Conservation (phyloP, 768 basidiomycete genomes). For the Cyathus striatus region DNA sequence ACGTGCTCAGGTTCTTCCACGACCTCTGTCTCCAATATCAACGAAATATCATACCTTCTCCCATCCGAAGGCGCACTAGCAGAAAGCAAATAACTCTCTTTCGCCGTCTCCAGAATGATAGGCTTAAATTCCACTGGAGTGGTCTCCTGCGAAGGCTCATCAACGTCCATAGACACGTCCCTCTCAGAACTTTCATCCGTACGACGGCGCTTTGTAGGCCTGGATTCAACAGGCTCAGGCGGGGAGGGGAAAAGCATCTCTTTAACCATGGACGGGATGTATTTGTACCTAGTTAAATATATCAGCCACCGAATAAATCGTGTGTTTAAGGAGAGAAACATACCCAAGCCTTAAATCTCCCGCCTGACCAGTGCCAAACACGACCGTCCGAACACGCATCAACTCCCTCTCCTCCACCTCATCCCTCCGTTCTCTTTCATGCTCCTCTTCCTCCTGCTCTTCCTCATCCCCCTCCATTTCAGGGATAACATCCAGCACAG, state of each 20-base stretch:
- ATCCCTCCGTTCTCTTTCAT: slow-evolving; percentile 18
- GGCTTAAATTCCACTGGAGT: neutral
- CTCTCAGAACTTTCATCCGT: slow-evolving; percentile 11
- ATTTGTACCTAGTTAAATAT: slow-evolving; percentile 41
- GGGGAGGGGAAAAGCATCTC: slow-evolving; percentile 38
- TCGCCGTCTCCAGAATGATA: slow-evolving; percentile 34
- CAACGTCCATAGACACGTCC: slow-evolving; percentile 19
- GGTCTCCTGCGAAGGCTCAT: slow-evolving; percentile 3
- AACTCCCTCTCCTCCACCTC: slow-evolving; percentile 29
- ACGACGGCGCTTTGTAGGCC: slow-evolving; percentile 30
- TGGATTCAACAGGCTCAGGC: slow-evolving; percentile 9
- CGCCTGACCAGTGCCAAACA: slow-evolving; percentile 37
- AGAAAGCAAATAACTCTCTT: slow-evolving; percentile 34
- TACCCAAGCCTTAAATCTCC: slow-evolving; percentile 41
- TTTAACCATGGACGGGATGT: slow-evolving; percentile 36
- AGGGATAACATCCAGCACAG: slow-evolving; percentile 32
- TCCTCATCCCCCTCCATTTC: slow-evolving; percentile 29
- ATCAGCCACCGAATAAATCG: neutral
- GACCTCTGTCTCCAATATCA: slow-evolving; percentile 29
- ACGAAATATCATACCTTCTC: slow-evolving; percentile 30
- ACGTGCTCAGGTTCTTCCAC: slow-evolving; percentile 8
- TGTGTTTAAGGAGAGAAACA: slow-evolving; percentile 10
- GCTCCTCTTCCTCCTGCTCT: no score
- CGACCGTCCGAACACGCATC: slow-evolving; percentile 41
- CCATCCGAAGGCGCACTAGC: slow-evolving; percentile 15